Base-by-base conservation (phyloP, 2,329 filamentous ascomycete species). In the Anisogramma anomala region DNA sequence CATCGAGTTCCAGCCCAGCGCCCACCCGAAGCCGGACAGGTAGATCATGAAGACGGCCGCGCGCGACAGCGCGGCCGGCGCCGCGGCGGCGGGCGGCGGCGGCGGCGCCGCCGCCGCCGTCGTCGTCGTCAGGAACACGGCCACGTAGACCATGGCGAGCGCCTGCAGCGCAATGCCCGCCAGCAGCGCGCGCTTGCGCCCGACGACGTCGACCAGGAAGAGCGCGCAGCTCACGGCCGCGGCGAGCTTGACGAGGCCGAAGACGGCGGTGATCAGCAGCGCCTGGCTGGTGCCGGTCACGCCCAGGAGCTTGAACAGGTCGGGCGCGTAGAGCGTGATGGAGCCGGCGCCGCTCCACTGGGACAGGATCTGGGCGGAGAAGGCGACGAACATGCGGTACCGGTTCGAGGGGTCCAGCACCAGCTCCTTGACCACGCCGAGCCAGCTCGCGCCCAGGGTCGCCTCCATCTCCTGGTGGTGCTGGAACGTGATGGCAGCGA, bases 131-230 rank as follows among this genome's bases (percentile, higher is more conserved):
- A 81, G 62, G 62, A 78, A 82, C 2, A 59, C 55, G 1, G 76
- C 77, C 10, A 82, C 64, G 55, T 80, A 82, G 49, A 76, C 49
- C 72, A 81, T 79, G 11, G 75, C 51, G 8, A 81, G 55, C 13
- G 68, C 66, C 55, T 82, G 77, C 1, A 79, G 61, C 2, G 63
- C 64, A 50, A 81, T 80, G 2, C 77, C 77, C 0, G 69, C 57
- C 14, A 79, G 65, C 0, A 82, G 66, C 0, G 77, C 67, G 6
- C 76, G 72, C 60, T 86, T 87, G 44, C 84, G 78, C 4, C 84
- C 84, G 49, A 88, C 78, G 40, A 82, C 77, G 51, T 88, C 84
- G 48, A 88, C 82, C 7, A 88, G 70, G 69, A 88, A 85, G 39
- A 87, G 68, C 0, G 83, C 82, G 56, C 82, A 88, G 28, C 74